Evolutionary conservation across 371 early-diverging fungal genomes (phyloP).

Genomic region (Mortierella sp.): DNA sequence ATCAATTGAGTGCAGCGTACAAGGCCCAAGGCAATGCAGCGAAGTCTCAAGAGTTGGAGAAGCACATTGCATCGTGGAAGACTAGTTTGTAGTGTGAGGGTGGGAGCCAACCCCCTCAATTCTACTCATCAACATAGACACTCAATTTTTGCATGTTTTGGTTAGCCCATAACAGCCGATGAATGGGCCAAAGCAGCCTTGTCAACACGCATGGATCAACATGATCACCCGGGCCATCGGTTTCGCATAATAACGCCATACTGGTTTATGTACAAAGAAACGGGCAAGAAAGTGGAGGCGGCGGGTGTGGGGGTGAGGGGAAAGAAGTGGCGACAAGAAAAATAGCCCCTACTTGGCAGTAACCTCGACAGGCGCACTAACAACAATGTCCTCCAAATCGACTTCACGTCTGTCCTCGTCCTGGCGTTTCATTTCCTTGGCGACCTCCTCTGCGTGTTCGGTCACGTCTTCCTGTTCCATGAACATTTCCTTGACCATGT

Average conservation of each 20-base stretch:
- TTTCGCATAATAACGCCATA: too few relatives aligned
- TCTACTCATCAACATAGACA: too few relatives aligned
- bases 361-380: constrained; percentile 26
- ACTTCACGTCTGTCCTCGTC: constrained; percentile 47
- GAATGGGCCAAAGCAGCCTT: too few relatives aligned
- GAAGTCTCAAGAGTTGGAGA: constrained; percentile 32
- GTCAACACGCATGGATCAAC: too few relatives aligned
- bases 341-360: background rate
- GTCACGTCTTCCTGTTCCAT: constrained; percentile 45
- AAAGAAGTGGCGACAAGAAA: constrained; percentile 1
- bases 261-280: too few relatives aligned
- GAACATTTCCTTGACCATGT: constrained; percentile 49
- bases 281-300: too few relatives aligned
- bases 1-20: constrained; percentile 27
- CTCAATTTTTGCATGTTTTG: too few relatives aligned
- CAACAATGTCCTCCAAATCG: constrained; percentile 49
- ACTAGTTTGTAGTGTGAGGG: constrained; percentile 6
- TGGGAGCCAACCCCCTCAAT: too few relatives aligned
- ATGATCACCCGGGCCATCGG: too few relatives aligned
- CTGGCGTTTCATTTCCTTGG: constrained; percentile 26
- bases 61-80: constrained; percentile 30
- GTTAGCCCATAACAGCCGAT: too few relatives aligned
- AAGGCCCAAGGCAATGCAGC: constrained; percentile 22
- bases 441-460: constrained; percentile 41
- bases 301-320: too few relatives aligned